phyloP scores from a whole-genome alignment of 2,329 filamentous ascomycete genomes.

The Colletotrichum tropicicola region DNA sequence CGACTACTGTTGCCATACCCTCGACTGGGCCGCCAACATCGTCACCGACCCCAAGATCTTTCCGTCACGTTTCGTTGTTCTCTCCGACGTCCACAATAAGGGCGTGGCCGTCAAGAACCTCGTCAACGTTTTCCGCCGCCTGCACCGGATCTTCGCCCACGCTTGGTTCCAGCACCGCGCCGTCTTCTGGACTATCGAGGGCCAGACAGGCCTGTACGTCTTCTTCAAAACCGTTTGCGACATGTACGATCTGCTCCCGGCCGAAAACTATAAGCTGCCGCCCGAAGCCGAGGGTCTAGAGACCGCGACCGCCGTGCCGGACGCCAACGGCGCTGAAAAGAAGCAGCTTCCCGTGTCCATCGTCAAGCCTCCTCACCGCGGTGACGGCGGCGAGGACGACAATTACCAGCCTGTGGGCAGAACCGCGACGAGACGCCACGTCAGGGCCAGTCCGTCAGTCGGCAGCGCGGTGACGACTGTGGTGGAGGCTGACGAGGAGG shows the following conservation, averaged over 20 bases:
- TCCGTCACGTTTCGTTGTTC: slow-evolving; percentile 78
- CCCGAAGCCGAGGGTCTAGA: slow-evolving; percentile 90
- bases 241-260: slow-evolving; percentile 85
- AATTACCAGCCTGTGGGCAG: slow-evolving; percentile 62
- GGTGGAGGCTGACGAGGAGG: slow-evolving; percentile 83
- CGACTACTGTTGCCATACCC: slow-evolving; percentile 98
- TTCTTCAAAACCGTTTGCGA: slow-evolving; percentile 99
- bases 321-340: slow-evolving; percentile 41
- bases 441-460: slow-evolving; percentile 80
- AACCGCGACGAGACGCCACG: slow-evolving; percentile 84
- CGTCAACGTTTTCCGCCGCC: slow-evolving; percentile 91
- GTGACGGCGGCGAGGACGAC: slow-evolving; percentile 50
- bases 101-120: slow-evolving; percentile 80
- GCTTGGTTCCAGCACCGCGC: slow-evolving; percentile 98
- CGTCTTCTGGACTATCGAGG: slow-evolving; percentile 95
- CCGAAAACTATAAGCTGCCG: slow-evolving; percentile 96
- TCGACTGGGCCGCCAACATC: slow-evolving; percentile 96
- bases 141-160: slow-evolving; percentile 97
- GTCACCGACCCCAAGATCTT: slow-evolving; percentile 96
- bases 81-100: slow-evolving; percentile 66
- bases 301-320: slow-evolving; percentile 49
- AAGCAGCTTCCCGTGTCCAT: slow-evolving; percentile 43
- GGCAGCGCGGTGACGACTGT: slow-evolving; percentile 84
- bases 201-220: slow-evolving; percentile 89
- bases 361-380: slow-evolving; percentile 43